Evolutionary conservation across 2,329 filamentous ascomycete genomes (phyloP).

Genomic region (Talaromyces sp.): DNA sequence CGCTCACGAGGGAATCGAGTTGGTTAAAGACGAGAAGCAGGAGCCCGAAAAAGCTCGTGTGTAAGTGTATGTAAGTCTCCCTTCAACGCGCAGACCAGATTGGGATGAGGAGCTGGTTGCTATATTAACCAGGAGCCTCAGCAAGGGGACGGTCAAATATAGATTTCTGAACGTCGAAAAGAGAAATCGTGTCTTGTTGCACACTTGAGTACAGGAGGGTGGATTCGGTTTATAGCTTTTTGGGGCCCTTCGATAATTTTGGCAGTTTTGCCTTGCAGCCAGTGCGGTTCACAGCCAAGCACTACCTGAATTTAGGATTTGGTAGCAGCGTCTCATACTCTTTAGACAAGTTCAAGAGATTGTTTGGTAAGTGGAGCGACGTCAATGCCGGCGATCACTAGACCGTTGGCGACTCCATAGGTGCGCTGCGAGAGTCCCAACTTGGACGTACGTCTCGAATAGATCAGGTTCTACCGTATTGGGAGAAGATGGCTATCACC

Average conservation of each 20-base stretch:
- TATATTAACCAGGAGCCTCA: slow-evolving; percentile 15
- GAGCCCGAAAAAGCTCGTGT: slow-evolving; percentile 13
- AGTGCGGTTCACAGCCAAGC: slow-evolving; percentile 11
- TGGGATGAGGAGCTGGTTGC: slow-evolving; percentile 12
- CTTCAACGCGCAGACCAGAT: slow-evolving; percentile 17
- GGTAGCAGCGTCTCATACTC: slow-evolving; percentile 6
- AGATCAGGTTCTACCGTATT: slow-evolving; percentile 11
- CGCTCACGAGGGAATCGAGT: slow-evolving; percentile 14
- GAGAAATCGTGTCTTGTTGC: slow-evolving; percentile 10
- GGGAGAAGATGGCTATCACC: slow-evolving; percentile 7
- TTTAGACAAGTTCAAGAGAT: slow-evolving; percentile 6
- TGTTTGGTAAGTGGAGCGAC: slow-evolving; percentile 13
- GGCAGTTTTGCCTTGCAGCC: slow-evolving; percentile 16
- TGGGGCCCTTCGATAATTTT: slow-evolving; percentile 5
- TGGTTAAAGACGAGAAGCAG: slow-evolving; percentile 9
- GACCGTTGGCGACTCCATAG: slow-evolving; percentile 14
- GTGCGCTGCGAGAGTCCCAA: slow-evolving; percentile 17
- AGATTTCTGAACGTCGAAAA: slow-evolving; percentile 6
- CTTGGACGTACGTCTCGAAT: slow-evolving; percentile 11
- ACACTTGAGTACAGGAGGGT: slow-evolving; percentile 12
- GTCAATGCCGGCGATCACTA: slow-evolving; percentile 16
- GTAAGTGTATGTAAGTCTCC: slow-evolving; percentile 13
- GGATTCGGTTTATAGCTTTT: slow-evolving; percentile 19
- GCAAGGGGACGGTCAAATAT: slow-evolving; percentile 18
- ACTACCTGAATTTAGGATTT: slow-evolving; percentile 13